Evolutionary conservation across 345 rosid species (phyloP).

Genomic region (Garcia nutans): DNA sequence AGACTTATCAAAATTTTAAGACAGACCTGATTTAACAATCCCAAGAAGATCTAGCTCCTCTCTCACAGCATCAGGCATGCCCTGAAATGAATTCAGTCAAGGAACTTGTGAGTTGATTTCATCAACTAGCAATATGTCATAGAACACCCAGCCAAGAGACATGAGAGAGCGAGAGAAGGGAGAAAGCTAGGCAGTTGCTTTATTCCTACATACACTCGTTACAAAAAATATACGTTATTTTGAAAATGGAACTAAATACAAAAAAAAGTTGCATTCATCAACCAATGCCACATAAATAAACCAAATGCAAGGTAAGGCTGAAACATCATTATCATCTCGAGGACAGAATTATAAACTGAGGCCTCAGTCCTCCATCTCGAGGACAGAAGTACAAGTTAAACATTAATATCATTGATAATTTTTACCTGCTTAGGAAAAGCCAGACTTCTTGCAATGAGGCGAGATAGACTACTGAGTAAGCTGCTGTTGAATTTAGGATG

Average conservation of each 20-base stretch:
- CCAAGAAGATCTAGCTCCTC: constrained; percentile 64
- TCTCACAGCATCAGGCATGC: constrained; percentile 27
- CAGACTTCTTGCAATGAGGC: constrained; percentile 58
- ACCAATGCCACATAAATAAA: too few relatives aligned
- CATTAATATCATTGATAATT: not conserved
- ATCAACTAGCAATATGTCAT: not conserved
- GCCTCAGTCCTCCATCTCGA: not conserved
- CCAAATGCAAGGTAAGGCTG: too few relatives aligned
- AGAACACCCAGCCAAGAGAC: too few relatives aligned
- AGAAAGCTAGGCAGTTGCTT: too few relatives aligned
- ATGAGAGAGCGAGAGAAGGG: too few relatives aligned
- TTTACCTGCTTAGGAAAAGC: constrained; percentile 51
- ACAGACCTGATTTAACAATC: constrained; percentile 58
- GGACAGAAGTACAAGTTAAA: not conserved
- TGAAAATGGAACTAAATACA: too few relatives aligned
- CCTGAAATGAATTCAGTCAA: constrained; percentile 33
- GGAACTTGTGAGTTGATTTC: not conserved
- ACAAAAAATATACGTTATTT: too few relatives aligned
- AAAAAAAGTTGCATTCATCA: too few relatives aligned
- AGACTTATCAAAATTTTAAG: not conserved
- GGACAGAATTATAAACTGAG: too few relatives aligned
- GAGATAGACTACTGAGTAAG: constrained; percentile 41
- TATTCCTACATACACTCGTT: too few relatives aligned
- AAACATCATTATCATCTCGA: too few relatives aligned
- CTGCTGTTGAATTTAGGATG: constrained; percentile 41